Percentiles rank a stretch among this genome's conserved stretches.
Evolutionary conservation across 2,329 filamentous ascomycete genomes (phyloP).

Genomic region (Teratosphaeria destructans): DNA sequence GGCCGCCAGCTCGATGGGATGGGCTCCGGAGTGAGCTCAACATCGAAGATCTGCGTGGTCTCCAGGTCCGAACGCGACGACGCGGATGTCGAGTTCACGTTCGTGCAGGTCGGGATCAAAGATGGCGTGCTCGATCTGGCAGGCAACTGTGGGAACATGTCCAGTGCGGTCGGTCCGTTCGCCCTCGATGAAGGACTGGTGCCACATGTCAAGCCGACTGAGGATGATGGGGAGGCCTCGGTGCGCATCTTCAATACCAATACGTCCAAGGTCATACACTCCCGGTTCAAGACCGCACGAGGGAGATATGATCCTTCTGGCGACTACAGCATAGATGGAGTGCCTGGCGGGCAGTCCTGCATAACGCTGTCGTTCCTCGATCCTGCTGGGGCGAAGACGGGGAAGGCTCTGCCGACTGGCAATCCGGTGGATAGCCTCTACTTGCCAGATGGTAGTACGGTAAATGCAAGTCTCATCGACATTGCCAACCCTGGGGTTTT

Average conservation of each 20-base stretch:
- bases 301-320: slow-evolving; percentile 34
- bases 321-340: slow-evolving; percentile 54
- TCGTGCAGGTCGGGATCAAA: slow-evolving; percentile 57
- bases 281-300: slow-evolving; percentile 45
- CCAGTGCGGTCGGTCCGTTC: slow-evolving; percentile 54
- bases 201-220: slow-evolving; percentile 20
- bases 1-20: slow-evolving; percentile 63
- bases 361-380: slow-evolving; percentile 52
- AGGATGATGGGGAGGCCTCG: slow-evolving; percentile 27
- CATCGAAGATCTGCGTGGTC: slow-evolving; percentile 62
- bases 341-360: slow-evolving; percentile 46
- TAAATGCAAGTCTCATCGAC: slow-evolving; percentile 50
- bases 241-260: slow-evolving; percentile 63
- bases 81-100: slow-evolving; percentile 60
- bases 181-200: slow-evolving; percentile 48
- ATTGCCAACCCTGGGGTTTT: slow-evolving; percentile 56
- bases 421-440: slow-evolving; percentile 41
- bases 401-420: slow-evolving; percentile 51
- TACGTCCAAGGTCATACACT: slow-evolving; percentile 53
- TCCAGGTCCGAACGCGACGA: slow-evolving; percentile 38
- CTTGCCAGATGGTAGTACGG: slow-evolving; percentile 25
- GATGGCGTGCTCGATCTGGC: slow-evolving; percentile 52
- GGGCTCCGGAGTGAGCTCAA: slow-evolving; percentile 57
- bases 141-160: slow-evolving; percentile 71
- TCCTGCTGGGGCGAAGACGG: slow-evolving; percentile 54